phyloP scores from a whole-genome alignment of 768 basidiomycete genomes.

The Leccinum broughii region DNA sequence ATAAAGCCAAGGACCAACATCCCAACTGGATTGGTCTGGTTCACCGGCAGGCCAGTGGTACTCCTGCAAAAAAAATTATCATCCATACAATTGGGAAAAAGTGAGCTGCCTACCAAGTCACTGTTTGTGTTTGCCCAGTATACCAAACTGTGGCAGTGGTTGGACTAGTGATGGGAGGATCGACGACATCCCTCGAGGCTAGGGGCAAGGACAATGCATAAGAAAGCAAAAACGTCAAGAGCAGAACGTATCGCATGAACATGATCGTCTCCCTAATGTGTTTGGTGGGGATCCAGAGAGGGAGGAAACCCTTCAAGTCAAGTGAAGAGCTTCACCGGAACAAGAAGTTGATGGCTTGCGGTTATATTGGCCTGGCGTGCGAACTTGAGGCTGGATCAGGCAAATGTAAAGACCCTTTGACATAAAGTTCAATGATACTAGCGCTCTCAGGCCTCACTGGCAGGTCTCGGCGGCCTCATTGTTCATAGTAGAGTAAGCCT shows the following conservation, averaged over 20 bases:
- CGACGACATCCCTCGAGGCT: slow-evolving; percentile 43
- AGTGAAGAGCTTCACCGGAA: slow-evolving; percentile 17
- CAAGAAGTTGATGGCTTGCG: neutral
- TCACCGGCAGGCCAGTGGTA: slow-evolving; percentile 26
- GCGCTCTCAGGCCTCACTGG: too few relatives aligned
- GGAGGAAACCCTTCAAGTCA: slow-evolving; percentile 17
- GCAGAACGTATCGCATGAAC: slow-evolving; percentile 28
- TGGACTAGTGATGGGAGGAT: slow-evolving; percentile 49
- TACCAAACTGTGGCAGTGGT: slow-evolving; percentile 43
- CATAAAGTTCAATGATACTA: neutral
- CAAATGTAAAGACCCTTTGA: neutral
- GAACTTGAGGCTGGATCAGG: slow-evolving; percentile 21
- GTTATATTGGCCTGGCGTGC: slow-evolving; percentile 25
- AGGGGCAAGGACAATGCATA: slow-evolving; percentile 36
- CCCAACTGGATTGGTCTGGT: slow-evolving; percentile 32
- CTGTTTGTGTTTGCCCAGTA: slow-evolving; percentile 44
- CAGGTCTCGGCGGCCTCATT: neutral
- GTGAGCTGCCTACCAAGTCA: slow-evolving; percentile 46
- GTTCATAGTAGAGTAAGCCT: neutral
- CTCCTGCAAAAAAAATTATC: slow-evolving; percentile 25
- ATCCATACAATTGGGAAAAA: slow-evolving; percentile 23
- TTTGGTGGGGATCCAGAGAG: slow-evolving; percentile 8
- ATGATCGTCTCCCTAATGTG: slow-evolving; percentile 19
- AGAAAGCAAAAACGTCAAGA: slow-evolving; percentile 21
- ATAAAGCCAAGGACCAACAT: slow-evolving; percentile 30